Base-by-base conservation (phyloP, 768 basidiomycete genomes). In the Tulasnella sp. region DNA sequence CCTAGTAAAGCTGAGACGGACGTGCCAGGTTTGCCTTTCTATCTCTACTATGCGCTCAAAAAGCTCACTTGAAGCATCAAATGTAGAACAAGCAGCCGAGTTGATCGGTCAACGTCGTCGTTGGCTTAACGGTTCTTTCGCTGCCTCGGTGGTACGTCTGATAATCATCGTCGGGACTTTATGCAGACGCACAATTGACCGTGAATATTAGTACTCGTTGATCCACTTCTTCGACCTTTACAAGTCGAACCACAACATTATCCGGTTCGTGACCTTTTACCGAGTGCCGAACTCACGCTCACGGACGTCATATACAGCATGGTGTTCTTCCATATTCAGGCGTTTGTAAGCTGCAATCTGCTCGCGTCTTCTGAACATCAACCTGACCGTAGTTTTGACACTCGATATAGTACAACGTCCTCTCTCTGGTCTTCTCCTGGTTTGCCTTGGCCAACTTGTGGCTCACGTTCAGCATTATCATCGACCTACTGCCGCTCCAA, bases 311-410 rank as follows among this genome's bases (percentile, higher is more conserved):
- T 64, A 40, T 34, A 19, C 36, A 80, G 96, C 78, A 93, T 98
- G 91, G 90, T 98, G 83, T 94, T 98, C 84, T 88, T 99, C 80
- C 95, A 98, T 78, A 77, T 99, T 63, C 96, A 98, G 81, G 95
- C 89, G 47, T 73, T 98, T 69, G 93, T 94, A 79, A 74, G 90
- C 17, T 34, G 34, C 16, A 47, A 22, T 1, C 40, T 76, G 75
- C 78, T 75, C 77, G 77, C 71, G 39, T 77, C 59, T 67, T 47
- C 47, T 32, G 34, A 34, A n/a, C 29, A 32, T 16, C 67, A 26
- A 69, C 19, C n/a, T 62, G 14, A 65, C 52, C 19, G 11, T 66
- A 67, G 36, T 74, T 52, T 52, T n/a, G 6, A 44, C 22, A n/a
- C 63, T n/a, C 71, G 64, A 41, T 66, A 62, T 62, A 94, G 91